These are phyloP conservation scores for Sporisorium iseilematis-ciliati DNA, from an alignment of 1,284 basidiomycete genomes.

Conservation along the genomic window DNA sequence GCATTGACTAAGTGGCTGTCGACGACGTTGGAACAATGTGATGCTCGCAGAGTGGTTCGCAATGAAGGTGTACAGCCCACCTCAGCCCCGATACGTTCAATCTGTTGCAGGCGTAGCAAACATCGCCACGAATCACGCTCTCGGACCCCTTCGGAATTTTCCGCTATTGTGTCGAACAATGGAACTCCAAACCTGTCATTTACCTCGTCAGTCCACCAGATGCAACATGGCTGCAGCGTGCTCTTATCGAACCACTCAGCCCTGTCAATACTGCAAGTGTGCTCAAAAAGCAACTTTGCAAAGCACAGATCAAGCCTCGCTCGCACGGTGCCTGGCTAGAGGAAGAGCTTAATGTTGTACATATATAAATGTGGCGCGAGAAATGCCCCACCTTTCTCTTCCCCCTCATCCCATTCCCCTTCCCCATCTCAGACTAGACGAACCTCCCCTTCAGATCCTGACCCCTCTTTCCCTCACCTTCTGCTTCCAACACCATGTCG, in stretches of 20 bases:
- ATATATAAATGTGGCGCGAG: neutral
- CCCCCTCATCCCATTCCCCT: neutral
- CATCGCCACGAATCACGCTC: slow-evolving; percentile 4
- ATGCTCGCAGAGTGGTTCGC: no score
- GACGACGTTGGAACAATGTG: no score
- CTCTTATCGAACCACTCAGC: neutral
- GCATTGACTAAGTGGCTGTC: no score
- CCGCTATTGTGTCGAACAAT: neutral
- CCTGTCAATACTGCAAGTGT: neutral
- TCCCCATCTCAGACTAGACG: neutral
- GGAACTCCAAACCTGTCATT: slow-evolving; percentile 5
- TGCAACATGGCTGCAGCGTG: neutral
- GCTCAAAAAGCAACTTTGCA: neutral
- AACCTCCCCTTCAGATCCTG: neutral
- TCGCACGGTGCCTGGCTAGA: neutral
- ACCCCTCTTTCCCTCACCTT: neutral
- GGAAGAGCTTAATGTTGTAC: neutral
- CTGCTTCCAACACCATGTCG: slow-evolving; percentile 11
- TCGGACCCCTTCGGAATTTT: slow-evolving; percentile 1
- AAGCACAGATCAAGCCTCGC: neutral
- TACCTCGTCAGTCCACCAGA: neutral
- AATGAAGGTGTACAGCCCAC: neutral
- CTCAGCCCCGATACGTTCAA: neutral
- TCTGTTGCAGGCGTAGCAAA: neutral
- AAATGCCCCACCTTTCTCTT: no score